A percentile compares a stretch with the other conserved stretches of the same genome.
Evolutionary conservation across 768 basidiomycete species (phyloP).

Genomic region (Termitomyces heimii): DNA sequence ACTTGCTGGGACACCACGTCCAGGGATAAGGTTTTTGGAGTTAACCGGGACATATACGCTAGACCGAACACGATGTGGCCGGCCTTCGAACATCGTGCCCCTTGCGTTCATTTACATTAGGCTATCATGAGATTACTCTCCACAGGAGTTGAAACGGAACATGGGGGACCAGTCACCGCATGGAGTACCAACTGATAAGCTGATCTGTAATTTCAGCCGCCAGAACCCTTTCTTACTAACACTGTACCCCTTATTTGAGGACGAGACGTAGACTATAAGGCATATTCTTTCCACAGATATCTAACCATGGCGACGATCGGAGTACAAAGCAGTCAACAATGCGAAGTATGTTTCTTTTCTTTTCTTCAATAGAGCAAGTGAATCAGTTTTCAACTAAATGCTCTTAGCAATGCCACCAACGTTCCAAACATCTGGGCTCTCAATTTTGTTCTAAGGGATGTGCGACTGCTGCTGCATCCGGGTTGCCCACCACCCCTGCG

Average conservation of each 20-base stretch:
- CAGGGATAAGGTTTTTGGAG: not conserved
- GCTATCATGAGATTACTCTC: not conserved
- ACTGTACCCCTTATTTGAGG: not conserved
- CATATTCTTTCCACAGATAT: not conserved
- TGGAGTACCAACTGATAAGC: not conserved
- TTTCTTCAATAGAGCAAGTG: not conserved
- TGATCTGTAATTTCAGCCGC: not conserved
- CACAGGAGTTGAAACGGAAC: not conserved
- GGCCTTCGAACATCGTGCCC: not conserved
- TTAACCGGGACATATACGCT: not conserved
- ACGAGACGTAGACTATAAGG: not conserved
- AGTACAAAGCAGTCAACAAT: not conserved
- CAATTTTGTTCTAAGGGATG: not conserved
- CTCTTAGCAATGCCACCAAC: conserved; percentile 46
- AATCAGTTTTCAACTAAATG: not conserved
- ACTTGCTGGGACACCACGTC: too few relatives aligned
- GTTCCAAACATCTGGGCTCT: conserved; percentile 9
- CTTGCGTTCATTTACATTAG: not conserved
- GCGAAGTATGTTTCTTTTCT: not conserved
- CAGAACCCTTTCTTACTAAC: not conserved
- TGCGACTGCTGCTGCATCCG: not conserved
- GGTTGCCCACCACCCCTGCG: not conserved
- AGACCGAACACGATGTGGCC: not conserved
- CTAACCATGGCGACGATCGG: not conserved
- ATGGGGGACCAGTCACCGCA: not conserved